Conservation (phyloP, 208 protist genomes). For the Borovskyia barvae region DNA sequence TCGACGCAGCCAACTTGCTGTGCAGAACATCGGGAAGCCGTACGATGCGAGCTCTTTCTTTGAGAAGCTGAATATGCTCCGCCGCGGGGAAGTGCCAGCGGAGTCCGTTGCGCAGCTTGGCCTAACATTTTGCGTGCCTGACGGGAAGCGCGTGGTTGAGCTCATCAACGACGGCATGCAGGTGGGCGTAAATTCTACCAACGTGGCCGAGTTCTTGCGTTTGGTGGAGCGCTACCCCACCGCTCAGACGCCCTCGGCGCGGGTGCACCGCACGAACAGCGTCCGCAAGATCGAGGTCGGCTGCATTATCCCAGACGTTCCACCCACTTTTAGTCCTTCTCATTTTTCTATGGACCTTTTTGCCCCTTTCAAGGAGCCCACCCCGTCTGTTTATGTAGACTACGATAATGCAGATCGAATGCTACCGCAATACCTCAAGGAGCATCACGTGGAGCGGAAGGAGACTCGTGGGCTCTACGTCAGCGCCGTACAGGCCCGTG, state of each 20-base stretch:
- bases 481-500: slow-evolving; percentile 32
- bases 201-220: slow-evolving; percentile 65
- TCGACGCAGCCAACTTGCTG: slow-evolving; percentile 5
- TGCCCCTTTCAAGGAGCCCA: slow-evolving; percentile 51
- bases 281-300: slow-evolving; percentile 57
- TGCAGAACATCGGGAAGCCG: slow-evolving; percentile 23
- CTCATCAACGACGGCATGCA: slow-evolving; percentile 72
- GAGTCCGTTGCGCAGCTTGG: slow-evolving; percentile 47
- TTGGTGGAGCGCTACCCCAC: slow-evolving; percentile 41
- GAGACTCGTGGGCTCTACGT: slow-evolving; percentile 31
- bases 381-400: slow-evolving; percentile 68
- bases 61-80: slow-evolving; percentile 43
- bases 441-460: slow-evolving; percentile 16
- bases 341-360: slow-evolving; percentile 80
- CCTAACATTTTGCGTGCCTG: slow-evolving; percentile 71
- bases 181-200: slow-evolving; percentile 61
- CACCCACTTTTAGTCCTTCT: slow-evolving; percentile 68
- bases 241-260: slow-evolving; percentile 9
- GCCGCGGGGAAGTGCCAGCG: slow-evolving; percentile 30
- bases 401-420: slow-evolving; percentile 64
- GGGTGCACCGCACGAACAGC: slow-evolving; percentile 65
- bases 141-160: slow-evolving; percentile 59
- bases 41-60: slow-evolving; percentile 37
- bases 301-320: slow-evolving; percentile 27
- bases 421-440: slow-evolving; percentile 52